These are phyloP conservation scores for Ligustrum vulgare DNA, from an alignment of 257 asterid genomes.

Conservation along the genomic window DNA sequence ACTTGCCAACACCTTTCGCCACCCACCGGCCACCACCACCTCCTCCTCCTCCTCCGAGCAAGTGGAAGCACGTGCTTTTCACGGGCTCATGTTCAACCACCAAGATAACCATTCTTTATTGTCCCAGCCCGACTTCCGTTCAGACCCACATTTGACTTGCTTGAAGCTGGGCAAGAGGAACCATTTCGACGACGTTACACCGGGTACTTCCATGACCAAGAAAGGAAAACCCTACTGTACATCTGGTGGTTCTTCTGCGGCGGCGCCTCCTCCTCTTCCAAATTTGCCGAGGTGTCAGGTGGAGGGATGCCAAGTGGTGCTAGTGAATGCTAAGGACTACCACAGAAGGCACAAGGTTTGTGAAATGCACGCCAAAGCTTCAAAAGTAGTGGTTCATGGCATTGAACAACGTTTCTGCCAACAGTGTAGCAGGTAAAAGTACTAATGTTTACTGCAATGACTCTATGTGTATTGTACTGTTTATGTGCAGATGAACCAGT, in stretches of 20 bases:
- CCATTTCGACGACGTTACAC: conserved; percentile 37
- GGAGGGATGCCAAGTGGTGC: conserved; percentile 55
- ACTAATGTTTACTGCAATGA: background rate
- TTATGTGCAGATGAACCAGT: background rate
- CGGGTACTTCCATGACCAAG: conserved; percentile 23
- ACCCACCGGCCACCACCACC: conserved; percentile 4
- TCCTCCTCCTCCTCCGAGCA: background rate
- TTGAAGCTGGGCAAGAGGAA: conserved; percentile 67
- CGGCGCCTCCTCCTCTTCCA: conserved; percentile 2
- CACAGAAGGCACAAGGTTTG: conserved; percentile 77
- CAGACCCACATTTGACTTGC: conserved; percentile 48
- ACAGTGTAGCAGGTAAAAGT: conserved; percentile 67
- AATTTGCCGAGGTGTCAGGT: conserved; percentile 60
- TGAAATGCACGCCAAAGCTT: conserved; percentile 65
- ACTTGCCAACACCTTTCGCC: background rate
- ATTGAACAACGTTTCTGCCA: conserved; percentile 72
- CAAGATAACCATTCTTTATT: background rate
- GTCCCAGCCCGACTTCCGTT: conserved; percentile 4
- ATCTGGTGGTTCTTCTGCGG: background rate
- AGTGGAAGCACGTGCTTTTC: conserved; percentile 12
- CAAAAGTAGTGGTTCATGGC: conserved; percentile 55
- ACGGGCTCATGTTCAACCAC: conserved; percentile 23
- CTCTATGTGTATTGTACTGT: background rate
- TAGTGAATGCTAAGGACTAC: conserved; percentile 53
- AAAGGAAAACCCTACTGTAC: conserved; percentile 27